Evolutionary conservation across 2,329 filamentous ascomycete species (phyloP).

Genomic region (Aspergillus persii): DNA sequence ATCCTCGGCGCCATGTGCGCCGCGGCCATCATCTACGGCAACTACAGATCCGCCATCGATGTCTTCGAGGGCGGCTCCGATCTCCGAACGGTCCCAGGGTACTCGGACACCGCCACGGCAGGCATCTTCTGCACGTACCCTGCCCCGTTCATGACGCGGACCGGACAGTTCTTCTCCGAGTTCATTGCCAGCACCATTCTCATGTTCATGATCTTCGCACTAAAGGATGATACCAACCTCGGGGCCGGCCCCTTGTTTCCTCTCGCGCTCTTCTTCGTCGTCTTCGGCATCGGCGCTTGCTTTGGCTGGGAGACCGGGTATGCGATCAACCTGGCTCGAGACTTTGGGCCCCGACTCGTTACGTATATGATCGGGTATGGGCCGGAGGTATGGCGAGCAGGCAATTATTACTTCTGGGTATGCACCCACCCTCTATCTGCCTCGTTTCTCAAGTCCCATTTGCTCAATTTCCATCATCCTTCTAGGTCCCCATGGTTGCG

Average conservation of each 20-base stretch:
- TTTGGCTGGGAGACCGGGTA: conserved; percentile 77
- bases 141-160: conserved; percentile 58
- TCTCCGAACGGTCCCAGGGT: conserved; percentile 61
- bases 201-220: conserved; percentile 69
- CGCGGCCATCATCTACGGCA: conserved; percentile 59
- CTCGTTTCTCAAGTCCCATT: not conserved
- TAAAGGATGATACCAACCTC: conserved; percentile 51
- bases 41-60: conserved; percentile 65
- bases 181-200: conserved; percentile 66
- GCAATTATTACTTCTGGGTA: conserved; percentile 72
- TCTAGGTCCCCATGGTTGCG: conserved; percentile 67
- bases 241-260: conserved; percentile 60
- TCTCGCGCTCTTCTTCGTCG: conserved; percentile 66
- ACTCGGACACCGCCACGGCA: conserved; percentile 59
- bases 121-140: conserved; percentile 75
- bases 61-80: conserved; percentile 57
- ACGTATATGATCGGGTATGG: conserved; percentile 69
- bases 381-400: conserved; percentile 63
- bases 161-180: conserved; percentile 69
- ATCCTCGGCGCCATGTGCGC: conserved; percentile 65
- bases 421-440: no score
- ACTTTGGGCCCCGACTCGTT: conserved; percentile 67
- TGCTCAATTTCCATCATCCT: not conserved
- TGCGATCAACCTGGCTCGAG: conserved; percentile 70
- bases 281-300: conserved; percentile 70